These are phyloP conservation scores for Paratinospora sagittata DNA, from an alignment of 164 flowering plant genomes.

Conservation along the genomic window DNA sequence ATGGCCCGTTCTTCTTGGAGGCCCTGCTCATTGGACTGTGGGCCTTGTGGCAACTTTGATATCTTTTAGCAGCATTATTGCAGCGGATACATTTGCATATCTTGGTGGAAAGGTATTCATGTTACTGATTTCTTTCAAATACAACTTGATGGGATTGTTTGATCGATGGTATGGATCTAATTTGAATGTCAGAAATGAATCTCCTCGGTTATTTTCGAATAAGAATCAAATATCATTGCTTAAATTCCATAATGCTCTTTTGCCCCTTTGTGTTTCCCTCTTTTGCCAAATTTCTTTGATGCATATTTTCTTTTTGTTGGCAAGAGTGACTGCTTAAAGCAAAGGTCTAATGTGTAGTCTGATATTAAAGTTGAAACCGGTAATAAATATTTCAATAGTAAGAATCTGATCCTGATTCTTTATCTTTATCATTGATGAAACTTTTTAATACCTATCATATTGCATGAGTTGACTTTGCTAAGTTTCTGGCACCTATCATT, in stretches of 20 bases:
- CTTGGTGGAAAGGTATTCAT: slow-evolving; percentile 80
- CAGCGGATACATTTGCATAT: slow-evolving; percentile 94
- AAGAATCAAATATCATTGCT: background rate
- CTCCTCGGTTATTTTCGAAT: background rate
- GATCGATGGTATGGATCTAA: background rate
- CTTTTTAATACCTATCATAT: no score
- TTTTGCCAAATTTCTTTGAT: no score
- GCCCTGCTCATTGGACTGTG: slow-evolving; percentile 92
- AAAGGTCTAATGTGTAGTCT: no score
- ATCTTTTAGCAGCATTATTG: slow-evolving; percentile 81
- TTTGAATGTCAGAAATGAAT: no score
- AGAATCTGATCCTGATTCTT: no score
- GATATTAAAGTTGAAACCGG: no score
- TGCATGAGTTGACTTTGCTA: no score
- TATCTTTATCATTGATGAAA: no score
- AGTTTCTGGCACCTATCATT: no score
- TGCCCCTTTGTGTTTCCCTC: background rate
- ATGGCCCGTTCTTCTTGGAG: slow-evolving; percentile 94
- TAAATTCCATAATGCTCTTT: background rate
- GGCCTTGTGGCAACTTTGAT: slow-evolving; percentile 92
- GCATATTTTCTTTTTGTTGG: no score
- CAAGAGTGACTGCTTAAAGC: no score
- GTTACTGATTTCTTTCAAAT: slow-evolving; percentile 1
- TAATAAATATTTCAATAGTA: no score
- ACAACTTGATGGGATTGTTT: background rate